A percentile compares a stretch with the other conserved stretches of the same genome.
Evolutionary conservation across 306 rosid genomes (phyloP).

Genomic region (Prunus dulcis): DNA sequence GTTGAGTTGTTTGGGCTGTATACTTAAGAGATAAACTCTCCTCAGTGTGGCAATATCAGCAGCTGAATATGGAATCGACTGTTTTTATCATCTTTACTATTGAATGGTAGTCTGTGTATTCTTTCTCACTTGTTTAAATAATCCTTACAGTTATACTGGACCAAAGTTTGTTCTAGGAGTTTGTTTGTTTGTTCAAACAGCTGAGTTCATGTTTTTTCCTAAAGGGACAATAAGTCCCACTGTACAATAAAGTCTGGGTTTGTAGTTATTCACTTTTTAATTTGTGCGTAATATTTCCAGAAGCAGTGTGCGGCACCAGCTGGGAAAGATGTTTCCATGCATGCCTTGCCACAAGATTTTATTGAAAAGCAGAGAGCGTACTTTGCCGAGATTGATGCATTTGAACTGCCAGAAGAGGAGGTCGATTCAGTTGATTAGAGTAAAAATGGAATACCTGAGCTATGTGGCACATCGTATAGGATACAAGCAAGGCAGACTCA

Average conservation of each 20-base stretch:
- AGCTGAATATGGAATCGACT: not conserved
- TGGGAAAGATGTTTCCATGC: slow-evolving; percentile 18
- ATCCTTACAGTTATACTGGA: not conserved
- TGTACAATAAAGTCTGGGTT: not conserved
- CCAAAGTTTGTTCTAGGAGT: not conserved
- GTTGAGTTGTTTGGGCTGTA: not conserved
- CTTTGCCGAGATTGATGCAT: slow-evolving; percentile 70
- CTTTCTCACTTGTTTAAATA: not conserved
- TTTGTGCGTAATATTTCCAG: slow-evolving; percentile 36
- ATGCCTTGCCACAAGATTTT: slow-evolving; percentile 45
- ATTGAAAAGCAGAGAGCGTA: slow-evolving; percentile 63
- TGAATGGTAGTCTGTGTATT: not conserved
- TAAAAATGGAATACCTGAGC: slow-evolving; percentile 14
- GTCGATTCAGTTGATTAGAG: slow-evolving; percentile 49
- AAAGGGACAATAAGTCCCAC: not conserved
- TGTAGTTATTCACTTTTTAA: slow-evolving; percentile 22
- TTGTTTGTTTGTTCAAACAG: not conserved
- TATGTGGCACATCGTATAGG: not conserved
- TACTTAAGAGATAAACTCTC: not conserved
- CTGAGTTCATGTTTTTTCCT: not conserved
- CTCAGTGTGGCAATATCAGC: not conserved
- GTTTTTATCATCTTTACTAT: not conserved
- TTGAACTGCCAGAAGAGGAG: slow-evolving; percentile 63
- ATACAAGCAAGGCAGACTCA: slow-evolving; percentile 10
- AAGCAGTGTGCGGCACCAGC: slow-evolving; percentile 32